phyloP scores from a whole-genome alignment of 73 alveolate species.

The Paraurostyla sp. region DNA sequence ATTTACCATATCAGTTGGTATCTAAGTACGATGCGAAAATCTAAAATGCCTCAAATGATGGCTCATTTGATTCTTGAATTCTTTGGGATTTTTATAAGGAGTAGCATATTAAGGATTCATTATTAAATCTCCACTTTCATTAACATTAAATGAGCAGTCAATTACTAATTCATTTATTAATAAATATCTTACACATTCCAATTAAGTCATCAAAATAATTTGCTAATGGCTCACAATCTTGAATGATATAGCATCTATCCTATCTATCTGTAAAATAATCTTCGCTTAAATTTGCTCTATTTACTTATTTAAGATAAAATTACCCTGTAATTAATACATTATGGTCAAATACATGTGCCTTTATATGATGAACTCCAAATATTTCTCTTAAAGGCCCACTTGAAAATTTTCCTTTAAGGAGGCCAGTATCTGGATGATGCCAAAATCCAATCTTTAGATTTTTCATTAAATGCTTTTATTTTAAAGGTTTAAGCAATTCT shows the following conservation, averaged over 20 bases:
- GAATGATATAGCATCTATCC: conserved; percentile 78
- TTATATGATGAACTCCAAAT: conserved; percentile 86
- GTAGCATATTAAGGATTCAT: conserved; percentile 59
- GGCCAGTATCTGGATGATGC: conserved; percentile 64
- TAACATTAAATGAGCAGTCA: conserved; percentile 64
- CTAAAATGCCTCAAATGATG: conserved; percentile 60
- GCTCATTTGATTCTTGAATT: conserved; percentile 62
- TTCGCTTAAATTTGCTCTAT: conserved; percentile 77
- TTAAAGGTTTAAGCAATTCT: not conserved
- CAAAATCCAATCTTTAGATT: conserved; percentile 76
- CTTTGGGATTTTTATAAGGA: conserved; percentile 52
- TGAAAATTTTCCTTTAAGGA: conserved; percentile 2
- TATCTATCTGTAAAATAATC: conserved; percentile 84
- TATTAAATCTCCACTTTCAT: conserved; percentile 42
- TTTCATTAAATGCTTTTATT: conserved; percentile 21
- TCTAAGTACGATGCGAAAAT: conserved; percentile 50
- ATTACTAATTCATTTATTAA: not conserved
- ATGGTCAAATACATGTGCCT: conserved; percentile 85
- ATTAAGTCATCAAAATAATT: conserved; percentile 73
- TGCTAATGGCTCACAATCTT: conserved; percentile 68
- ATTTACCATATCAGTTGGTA: conserved; percentile 31
- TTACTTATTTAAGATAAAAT: no score
- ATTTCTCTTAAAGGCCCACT: conserved; percentile 66
- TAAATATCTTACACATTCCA: not conserved
- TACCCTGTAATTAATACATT: conserved; percentile 80